Percentiles rank a stretch among this genome's conserved stretches.
These are phyloP conservation scores for Tremellales sp. DNA, from an alignment of 1,284 basidiomycete genomes.

Conservation along the genomic window DNA sequence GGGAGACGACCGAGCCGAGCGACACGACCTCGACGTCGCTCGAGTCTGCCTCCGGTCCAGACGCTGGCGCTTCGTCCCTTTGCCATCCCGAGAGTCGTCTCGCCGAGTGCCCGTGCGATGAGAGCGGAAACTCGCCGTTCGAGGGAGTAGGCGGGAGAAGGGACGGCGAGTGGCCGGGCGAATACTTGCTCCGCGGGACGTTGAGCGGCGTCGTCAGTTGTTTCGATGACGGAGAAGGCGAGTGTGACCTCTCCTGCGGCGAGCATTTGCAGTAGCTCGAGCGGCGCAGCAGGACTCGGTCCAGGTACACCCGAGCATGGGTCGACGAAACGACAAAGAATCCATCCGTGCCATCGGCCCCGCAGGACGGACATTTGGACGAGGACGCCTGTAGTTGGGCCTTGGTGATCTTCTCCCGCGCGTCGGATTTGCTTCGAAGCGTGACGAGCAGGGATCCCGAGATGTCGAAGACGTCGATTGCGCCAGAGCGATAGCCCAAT, in stretches of 20 bases:
- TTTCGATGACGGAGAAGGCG: neutral
- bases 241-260: slow-evolving; percentile 7
- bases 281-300: slow-evolving; percentile 24
- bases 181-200: too few relatives aligned
- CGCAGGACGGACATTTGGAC: slow-evolving; percentile 33
- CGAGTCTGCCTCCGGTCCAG: slow-evolving; percentile 23
- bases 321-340: slow-evolving; percentile 37
- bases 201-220: slow-evolving; percentile 11
- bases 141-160: slow-evolving; percentile 26
- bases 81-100: slow-evolving; percentile 30
- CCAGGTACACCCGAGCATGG: slow-evolving; percentile 22
- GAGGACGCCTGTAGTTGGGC: too few relatives aligned
- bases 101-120: slow-evolving; percentile 34
- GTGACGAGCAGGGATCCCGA: slow-evolving; percentile 6
- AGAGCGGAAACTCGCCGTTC: slow-evolving; percentile 40
- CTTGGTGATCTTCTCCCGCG: slow-evolving; percentile 21
- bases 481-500: slow-evolving; percentile 33
- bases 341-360: slow-evolving; percentile 22
- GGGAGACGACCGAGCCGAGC: slow-evolving; percentile 27
- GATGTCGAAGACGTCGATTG: slow-evolving; percentile 34
- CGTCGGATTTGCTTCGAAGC: slow-evolving; percentile 9
- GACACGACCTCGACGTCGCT: slow-evolving; percentile 27
- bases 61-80: slow-evolving; percentile 16
- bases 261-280: slow-evolving; percentile 31
- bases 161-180: slow-evolving; percentile 24